Base-by-base conservation (phyloP, 805 yeast genomes). In the Nakazawaea molendinolei region DNA sequence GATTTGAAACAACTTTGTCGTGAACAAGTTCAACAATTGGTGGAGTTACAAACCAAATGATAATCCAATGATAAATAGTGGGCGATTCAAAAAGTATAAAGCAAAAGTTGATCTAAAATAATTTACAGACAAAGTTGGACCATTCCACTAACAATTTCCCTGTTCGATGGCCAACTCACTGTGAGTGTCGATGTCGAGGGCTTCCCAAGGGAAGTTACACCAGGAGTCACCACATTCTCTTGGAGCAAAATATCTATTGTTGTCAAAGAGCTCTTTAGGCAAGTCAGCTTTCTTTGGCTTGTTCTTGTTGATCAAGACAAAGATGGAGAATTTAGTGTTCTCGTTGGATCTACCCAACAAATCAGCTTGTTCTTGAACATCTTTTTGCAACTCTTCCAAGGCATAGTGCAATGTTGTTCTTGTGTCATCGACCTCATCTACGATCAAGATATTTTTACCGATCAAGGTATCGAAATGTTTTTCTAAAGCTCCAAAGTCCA, bases 141-240 rank as follows among this genome's bases (percentile, higher is more conserved):
- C n/a, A n/a, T n/a, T n/a, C 28, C 13, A 8, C 28, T 43, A 74
- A 48, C 65, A 66, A 54, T 79, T 74, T 23, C 87, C 89, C 60
- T 84, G 94, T 35, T 60, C 64, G 36, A 63, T 61, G 20, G 94
- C 90, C 24, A 53, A 51, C 45, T 64, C 65, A 17, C 92, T 79
- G 55, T 85, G 95, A 44, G 66, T 67, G 50, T 83, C 95, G 47
- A 85, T 86, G 57, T 85, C 92, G 19, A 58, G 61, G 14, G 92
- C 81, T 54, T 86, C 95, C 94, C 95, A 85, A 27, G 95, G 95
- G 58, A 86, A 85, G 28, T 90, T 87, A 48, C 85, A 76, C 95
- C 95, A 85, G 50, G 63, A 65, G 52, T 85, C 95, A 18, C 76
- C 77, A 26, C 82, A 81, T 27, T 83, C 78, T 47, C 73, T 67